A percentile compares a stretch with the other conserved stretches of the same genome.
These are phyloP conservation scores for Aspergillus caelatus DNA, from an alignment of 2,329 filamentous ascomycete species.

Conservation along the genomic window DNA sequence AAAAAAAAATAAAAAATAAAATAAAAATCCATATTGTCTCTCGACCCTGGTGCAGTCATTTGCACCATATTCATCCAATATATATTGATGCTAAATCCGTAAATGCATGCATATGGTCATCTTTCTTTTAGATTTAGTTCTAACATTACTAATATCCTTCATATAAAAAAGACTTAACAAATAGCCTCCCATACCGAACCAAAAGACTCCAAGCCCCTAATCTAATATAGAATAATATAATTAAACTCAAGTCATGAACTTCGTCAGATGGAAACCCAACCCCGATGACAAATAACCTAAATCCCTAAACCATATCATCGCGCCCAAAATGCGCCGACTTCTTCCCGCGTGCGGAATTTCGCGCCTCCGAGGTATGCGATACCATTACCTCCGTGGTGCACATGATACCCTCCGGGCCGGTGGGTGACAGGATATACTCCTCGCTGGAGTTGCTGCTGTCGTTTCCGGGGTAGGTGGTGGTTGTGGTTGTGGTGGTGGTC, in stretches of 20 bases:
- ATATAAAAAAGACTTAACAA: not conserved
- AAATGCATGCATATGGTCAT: not conserved
- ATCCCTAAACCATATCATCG: not conserved
- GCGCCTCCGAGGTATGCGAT: not conserved
- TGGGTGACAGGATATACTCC: constrained; percentile 13
- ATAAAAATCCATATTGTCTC: too few relatives aligned
- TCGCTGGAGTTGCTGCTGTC: constrained; percentile 16
- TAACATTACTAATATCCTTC: not conserved
- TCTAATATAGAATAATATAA: not conserved
- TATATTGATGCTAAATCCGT: not conserved
- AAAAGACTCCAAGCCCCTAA: not conserved
- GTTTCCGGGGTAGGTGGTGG: not conserved
- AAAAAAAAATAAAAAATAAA: too few relatives aligned
- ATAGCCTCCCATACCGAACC: not conserved
- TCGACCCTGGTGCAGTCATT: too few relatives aligned
- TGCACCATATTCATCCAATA: too few relatives aligned
- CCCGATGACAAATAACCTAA: not conserved
- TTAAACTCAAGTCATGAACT: not conserved
- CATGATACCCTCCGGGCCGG: constrained; percentile 5
- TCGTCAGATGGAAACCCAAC: not conserved
- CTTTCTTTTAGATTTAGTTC: not conserved
- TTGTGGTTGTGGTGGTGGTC: constrained; percentile 1
- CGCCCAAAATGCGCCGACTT: not conserved
- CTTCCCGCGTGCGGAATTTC: not conserved
- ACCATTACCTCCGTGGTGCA: constrained; percentile 19